Conservation (phyloP, 345 rosid genomes). For the Linum tenue region DNA sequence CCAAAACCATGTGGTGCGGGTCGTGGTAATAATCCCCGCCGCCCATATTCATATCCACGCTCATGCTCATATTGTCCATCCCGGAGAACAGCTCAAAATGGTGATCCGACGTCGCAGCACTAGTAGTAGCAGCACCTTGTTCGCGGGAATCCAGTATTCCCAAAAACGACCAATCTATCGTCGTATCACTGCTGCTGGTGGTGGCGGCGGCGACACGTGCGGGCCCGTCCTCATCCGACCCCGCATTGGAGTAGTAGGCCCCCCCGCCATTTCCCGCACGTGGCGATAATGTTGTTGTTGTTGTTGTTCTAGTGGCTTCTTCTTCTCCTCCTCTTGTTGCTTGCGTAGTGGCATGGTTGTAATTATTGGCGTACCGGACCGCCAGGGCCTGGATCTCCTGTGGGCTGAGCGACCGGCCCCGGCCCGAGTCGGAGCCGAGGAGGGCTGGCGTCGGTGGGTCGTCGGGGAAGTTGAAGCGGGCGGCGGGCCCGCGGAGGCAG, state of each 20-base stretch:
- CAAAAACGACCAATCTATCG: neutral
- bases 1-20: neutral
- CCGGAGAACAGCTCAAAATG: neutral
- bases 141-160: neutral
- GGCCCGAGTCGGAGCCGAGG: neutral
- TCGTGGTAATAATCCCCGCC: neutral
- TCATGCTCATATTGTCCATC: neutral
- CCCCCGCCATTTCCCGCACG: neutral
- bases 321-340: neutral
- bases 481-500: constrained; percentile 20
- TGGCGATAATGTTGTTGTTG: neutral
- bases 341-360: neutral
- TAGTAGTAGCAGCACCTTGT: neutral
- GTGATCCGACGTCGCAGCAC: neutral
- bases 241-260: neutral
- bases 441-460: constrained; percentile 3
- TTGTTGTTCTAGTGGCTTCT: neutral
- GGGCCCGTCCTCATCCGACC: neutral
- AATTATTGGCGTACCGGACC: constrained; percentile 11
- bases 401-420: constrained; percentile 9
- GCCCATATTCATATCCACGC: neutral
- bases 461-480: constrained; percentile 21
- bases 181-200: neutral
- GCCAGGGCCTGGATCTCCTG: constrained; percentile 16
- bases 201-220: neutral